Evolutionary conservation across 495 filamentous ascomycete genomes (phyloP), one percentile per base, ranked within the genome.

Genomic region (Amniculicola lignicola): DNA sequence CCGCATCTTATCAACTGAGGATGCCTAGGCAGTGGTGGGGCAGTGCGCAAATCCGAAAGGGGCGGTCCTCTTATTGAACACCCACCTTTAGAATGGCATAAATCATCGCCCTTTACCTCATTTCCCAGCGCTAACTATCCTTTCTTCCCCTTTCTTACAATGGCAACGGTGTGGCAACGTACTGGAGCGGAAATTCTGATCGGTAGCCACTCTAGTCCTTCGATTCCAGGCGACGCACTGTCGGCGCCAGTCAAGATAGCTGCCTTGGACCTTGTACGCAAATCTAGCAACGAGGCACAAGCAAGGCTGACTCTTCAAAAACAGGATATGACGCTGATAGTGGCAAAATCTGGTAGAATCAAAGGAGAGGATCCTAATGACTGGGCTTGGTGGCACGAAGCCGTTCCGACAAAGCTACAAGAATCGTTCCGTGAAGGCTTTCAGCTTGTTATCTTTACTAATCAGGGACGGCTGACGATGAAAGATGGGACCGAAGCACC

Each of bases 401-500:
- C n/a, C 29, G 29, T 33, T 7, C 29, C 3, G 2, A 22, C 1
- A 3, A 2, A 22, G 22, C 22, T 18, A 3, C 39, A 22, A 22
- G n/a, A 22, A 18, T 12, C 39, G 39, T 16, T 43, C 22, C 15
- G 12, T 43, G 25, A 54, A 3, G 51, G 39, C 39, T 54, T 19
- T 19, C 51, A 35, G n/a, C 48, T 54, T 19, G 19, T 54, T 3
- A 45, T 54, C 18, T 23, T 54, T 16, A 54, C 51, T 10, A 54
- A 54, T 21, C 51, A 54, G 24, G 51, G 51, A 10, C 15, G 51
- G 22, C 19, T 54, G 23, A 54, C 51, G 51, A 14, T 4, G 7
- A 15, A 29, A 31, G 15, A 54, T 49, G 42, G 51, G 5, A 5
- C 5, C 22, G 25, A 29, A 15, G 16, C 51, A 7, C 39, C 51